Evolutionary conservation across 148 eudicot species (phyloP).

Genomic region (Linanthus parryae): DNA sequence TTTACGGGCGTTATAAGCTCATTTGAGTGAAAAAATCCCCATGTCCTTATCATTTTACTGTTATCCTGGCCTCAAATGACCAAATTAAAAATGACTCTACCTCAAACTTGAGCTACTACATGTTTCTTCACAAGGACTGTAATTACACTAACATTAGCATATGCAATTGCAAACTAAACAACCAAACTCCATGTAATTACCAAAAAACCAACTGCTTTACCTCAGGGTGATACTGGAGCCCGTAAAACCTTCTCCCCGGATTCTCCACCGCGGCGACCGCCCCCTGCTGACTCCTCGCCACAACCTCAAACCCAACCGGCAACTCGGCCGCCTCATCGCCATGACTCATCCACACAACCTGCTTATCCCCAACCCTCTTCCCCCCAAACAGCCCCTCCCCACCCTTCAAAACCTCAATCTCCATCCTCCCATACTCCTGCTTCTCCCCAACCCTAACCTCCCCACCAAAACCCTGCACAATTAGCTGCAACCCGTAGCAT

Average conservation of each 20-base stretch:
- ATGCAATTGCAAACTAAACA: no score
- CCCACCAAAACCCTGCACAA: slow-evolving; percentile 73
- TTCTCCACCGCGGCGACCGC: slow-evolving; percentile 81
- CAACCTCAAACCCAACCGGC: slow-evolving; percentile 82
- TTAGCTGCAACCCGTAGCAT: slow-evolving; percentile 85
- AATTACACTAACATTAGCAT: no score
- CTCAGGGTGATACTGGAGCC: slow-evolving; percentile 98
- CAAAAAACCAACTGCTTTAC: slow-evolving; percentile 28
- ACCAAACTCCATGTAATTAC: no score
- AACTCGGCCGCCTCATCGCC: slow-evolving; percentile 78
- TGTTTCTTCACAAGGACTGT: no score
- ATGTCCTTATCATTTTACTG: no score
- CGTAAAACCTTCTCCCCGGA: slow-evolving; percentile 53
- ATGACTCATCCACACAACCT: slow-evolving; percentile 98
- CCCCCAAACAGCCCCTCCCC: slow-evolving; percentile 47
- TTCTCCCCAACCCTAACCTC: slow-evolving; percentile 62
- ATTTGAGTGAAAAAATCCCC: no score
- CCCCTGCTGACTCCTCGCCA: slow-evolving; percentile 76
- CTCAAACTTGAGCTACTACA: no score
- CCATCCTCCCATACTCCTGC: slow-evolving; percentile 97
- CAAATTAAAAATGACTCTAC: no score
- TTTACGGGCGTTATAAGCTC: no score
- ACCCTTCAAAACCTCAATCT: slow-evolving; percentile 52
- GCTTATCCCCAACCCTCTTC: slow-evolving; percentile 51
- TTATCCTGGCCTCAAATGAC: no score